phyloP scores from a whole-genome alignment of 306 rosid species.

The Fragaria iinumae region DNA sequence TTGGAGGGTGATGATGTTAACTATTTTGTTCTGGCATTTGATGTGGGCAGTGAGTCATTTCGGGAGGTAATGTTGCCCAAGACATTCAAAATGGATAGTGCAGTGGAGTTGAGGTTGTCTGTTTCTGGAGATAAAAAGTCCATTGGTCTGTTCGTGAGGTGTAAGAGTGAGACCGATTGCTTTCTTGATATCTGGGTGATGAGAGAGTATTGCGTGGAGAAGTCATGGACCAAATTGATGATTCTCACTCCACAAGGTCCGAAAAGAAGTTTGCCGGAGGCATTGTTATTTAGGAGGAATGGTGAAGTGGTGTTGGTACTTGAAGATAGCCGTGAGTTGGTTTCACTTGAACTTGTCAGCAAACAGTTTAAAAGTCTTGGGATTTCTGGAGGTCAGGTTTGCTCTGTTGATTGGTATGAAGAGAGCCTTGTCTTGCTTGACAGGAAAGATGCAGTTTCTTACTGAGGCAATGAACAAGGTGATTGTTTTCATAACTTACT shows the following conservation, averaged over 20 bases:
- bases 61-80: not conserved
- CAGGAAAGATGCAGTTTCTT: not conserved
- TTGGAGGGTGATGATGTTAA: not conserved
- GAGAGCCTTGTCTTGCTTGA: conserved; percentile 5
- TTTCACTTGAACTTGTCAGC: not conserved
- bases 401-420: not conserved
- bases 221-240: not conserved
- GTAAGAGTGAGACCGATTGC: not conserved
- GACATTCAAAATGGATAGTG: not conserved
- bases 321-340: not conserved
- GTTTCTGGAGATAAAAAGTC: not conserved
- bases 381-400: not conserved
- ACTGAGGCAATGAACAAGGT: not conserved
- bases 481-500: not conserved
- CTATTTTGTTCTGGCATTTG: not conserved
- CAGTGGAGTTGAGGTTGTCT: not conserved
- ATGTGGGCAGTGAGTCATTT: not conserved
- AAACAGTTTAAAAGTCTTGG: not conserved
- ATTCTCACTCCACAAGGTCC: too few relatives aligned
- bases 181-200: conserved; percentile 7
- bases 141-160: not conserved
- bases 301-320: conserved; percentile 12
- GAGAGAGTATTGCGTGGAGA: not conserved
- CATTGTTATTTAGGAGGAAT: conserved; percentile 1
- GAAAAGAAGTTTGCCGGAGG: not conserved